These are phyloP conservation scores for Monosporascus sp. DNA, from an alignment of 2,329 filamentous ascomycete genomes.

Conservation along the genomic window DNA sequence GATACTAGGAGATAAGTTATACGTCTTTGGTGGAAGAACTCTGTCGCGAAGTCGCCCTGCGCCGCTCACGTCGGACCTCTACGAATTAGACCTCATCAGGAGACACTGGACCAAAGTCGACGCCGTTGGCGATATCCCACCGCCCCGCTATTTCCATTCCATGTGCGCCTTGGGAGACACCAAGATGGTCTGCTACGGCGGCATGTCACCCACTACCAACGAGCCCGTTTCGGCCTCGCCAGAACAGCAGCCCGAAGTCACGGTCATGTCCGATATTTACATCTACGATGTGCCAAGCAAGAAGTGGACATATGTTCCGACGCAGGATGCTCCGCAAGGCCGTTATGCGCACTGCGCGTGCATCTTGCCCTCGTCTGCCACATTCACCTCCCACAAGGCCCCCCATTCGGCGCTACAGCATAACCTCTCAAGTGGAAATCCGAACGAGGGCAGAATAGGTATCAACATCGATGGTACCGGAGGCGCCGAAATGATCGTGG, in stretches of 20 bases:
- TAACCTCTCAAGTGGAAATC: constrained; percentile 75
- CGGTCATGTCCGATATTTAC: constrained; percentile 97
- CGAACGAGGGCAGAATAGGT: constrained; percentile 82
- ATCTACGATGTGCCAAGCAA: constrained; percentile 82
- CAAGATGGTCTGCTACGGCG: constrained; percentile 95
- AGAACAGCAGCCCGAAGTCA: constrained; percentile 76
- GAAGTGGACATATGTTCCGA: constrained; percentile 79
- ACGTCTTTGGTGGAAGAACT: constrained; percentile 89
- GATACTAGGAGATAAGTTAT: constrained; percentile 89
- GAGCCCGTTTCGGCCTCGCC: constrained; percentile 38
- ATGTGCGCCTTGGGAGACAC: constrained; percentile 90
- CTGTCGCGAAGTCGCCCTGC: constrained; percentile 75
- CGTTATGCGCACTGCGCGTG: constrained; percentile 96
- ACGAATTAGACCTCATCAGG: constrained; percentile 85
- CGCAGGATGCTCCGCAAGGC: constrained; percentile 80
- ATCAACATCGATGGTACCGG: constrained; percentile 85
- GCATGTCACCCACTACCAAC: constrained; percentile 78
- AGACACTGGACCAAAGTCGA: constrained; percentile 92
- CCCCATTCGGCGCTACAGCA: constrained; percentile 84
- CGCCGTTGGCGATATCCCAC: constrained; percentile 76
- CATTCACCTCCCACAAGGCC: constrained; percentile 78
- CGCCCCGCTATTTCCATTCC: constrained; percentile 94
- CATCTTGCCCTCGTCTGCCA: constrained; percentile 80
- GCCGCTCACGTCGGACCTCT: constrained; percentile 82
- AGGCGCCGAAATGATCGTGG: constrained; percentile 94